Evolutionary conservation across 1,284 basidiomycete genomes (phyloP), one percentile per base, ranked within the genome.

Genomic region (Pyrrhoderma noxium): DNA sequence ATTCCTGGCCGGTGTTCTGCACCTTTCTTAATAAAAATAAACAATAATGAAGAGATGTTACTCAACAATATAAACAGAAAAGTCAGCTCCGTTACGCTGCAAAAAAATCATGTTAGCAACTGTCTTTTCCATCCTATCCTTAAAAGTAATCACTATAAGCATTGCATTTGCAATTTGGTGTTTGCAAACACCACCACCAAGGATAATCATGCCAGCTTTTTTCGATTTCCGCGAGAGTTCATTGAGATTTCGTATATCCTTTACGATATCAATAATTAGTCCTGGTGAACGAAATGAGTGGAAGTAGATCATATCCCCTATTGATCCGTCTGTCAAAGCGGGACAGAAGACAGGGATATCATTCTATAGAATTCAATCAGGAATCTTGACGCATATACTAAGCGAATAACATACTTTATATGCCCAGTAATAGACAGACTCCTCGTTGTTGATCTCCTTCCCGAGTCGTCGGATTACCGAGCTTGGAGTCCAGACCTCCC

Each of bases 261-360:
- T 80, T 9, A 98, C 95, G 56, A 99, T 94, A 64, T 99, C 96
- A 56, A 99, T 74, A 35, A 88, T 73, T 44, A 99, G 76, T 18
- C 91, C 93, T 0, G 93, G 91, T 55, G 84, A 85, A 55, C 86
- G 85, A 75, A 94, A 97, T 3, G 92, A 93, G 70, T 99, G 96
- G 67, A 99, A 99, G 70, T 98, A 99, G 50, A 99, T 86, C 94
- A 99, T 98, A 67, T 99, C 96, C 46, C 95, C 96, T 47, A 99
- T 75, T 0, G 94, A 98, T 13, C 96, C 96, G 63, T 99, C 96
- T 8, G 96, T 99, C 40, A 99, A 72, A 0, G 96, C 96, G 13
- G 96, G 96, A 64, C 96, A 99, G 70, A 98, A 99, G 47, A 99
- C 93, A 3, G 96, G 96, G 51, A 99, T 98, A 60, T 95, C 76